phyloP scores from a whole-genome alignment of 169 alveolate genomes.

The Eimeria acervulina region DNA sequence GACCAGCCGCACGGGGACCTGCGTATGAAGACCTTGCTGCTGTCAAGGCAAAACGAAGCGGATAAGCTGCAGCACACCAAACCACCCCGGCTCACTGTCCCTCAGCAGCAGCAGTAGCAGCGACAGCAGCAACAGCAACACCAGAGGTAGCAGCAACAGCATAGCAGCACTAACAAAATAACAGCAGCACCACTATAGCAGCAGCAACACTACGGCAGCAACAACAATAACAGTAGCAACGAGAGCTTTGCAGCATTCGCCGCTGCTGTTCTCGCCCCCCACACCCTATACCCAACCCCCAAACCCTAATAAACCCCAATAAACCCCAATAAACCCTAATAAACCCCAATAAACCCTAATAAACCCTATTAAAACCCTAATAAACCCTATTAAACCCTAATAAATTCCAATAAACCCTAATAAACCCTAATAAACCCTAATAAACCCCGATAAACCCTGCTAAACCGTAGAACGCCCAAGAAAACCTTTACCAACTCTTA shows the following conservation, averaged over 20 bases:
- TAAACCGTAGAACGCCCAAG: background rate
- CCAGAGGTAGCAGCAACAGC: too few relatives aligned
- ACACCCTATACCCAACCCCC: too few relatives aligned
- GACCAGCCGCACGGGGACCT: conserved; percentile 15
- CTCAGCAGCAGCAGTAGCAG: conserved; percentile 15
- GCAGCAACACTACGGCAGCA: background rate
- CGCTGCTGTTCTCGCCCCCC: too few relatives aligned
- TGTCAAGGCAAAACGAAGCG: background rate
- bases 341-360: too few relatives aligned
- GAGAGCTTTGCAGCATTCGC: background rate
- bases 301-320: too few relatives aligned
- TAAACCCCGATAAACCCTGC: background rate
- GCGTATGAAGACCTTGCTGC: conserved; percentile 30
- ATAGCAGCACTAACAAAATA: background rate
- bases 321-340: background rate
- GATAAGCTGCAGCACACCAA: conserved; percentile 29
- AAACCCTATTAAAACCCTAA: too few relatives aligned
- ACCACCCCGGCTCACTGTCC: background rate
- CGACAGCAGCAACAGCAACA: too few relatives aligned
- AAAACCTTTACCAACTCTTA: background rate
- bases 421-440: background rate
- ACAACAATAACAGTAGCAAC: too few relatives aligned
- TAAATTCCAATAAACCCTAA: too few relatives aligned
- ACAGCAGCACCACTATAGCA: background rate
- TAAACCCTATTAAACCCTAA: too few relatives aligned